Evolutionary conservation across 169 alveolate species (phyloP).

Genomic region (Plasmodium gonderi): DNA sequence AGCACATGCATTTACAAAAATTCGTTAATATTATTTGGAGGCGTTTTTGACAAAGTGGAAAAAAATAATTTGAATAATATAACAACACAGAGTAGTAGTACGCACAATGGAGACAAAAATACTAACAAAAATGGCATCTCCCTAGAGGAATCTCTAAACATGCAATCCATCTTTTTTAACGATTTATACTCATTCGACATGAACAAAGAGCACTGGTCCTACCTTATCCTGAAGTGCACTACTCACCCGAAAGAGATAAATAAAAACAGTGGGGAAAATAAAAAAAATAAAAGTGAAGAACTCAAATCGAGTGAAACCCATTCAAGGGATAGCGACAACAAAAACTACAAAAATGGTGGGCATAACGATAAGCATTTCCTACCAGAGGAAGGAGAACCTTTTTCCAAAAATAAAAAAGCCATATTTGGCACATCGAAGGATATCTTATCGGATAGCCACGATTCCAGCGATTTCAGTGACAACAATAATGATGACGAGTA

Average conservation of each 20-base stretch:
- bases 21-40: slow-evolving; percentile 88
- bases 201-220: slow-evolving; percentile 76
- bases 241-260: slow-evolving; percentile 1
- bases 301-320: not conserved
- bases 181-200: slow-evolving; percentile 84
- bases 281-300: slow-evolving; percentile 14
- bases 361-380: not conserved
- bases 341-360: too few species aligned
- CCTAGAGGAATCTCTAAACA: slow-evolving; percentile 80
- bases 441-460: slow-evolving; percentile 17
- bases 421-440: not conserved
- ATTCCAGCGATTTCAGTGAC: slow-evolving; percentile 4
- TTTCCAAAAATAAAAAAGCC: not conserved
- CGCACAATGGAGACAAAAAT: slow-evolving; percentile 1
- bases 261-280: slow-evolving; percentile 10
- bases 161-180: slow-evolving; percentile 83
- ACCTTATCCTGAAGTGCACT: slow-evolving; percentile 15
- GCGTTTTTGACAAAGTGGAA: slow-evolving; percentile 90
- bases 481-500: slow-evolving; percentile 35
- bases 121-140: slow-evolving; percentile 66
- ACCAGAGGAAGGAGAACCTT: not conserved
- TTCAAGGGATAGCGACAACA: not conserved
- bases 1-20: slow-evolving; percentile 82
- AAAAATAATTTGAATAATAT: slow-evolving; percentile 77
- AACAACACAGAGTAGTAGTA: not conserved